Base-by-base conservation (phyloP, 805 yeast species). In the Ascoidea rubescens region DNA sequence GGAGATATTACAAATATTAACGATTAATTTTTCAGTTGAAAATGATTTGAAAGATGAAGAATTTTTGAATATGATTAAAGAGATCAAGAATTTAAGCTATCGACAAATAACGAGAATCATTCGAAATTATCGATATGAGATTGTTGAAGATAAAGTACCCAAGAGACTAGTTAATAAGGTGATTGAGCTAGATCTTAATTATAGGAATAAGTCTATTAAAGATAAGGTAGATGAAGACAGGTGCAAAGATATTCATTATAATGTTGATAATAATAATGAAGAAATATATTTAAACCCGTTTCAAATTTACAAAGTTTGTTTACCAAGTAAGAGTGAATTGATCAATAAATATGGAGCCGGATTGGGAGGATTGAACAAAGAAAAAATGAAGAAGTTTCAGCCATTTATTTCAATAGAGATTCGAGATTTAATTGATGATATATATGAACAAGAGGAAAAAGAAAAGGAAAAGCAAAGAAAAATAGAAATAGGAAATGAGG, bases 91-190 rank as follows among this genome's bases (percentile, higher is more conserved):
- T 12, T 69, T 93, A 53, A 83, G 84, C 52, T 80, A 87, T 30
- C 68, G 69, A 46, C 97, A 90, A 62, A 63, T 93, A 48, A 67
- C 82, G 55, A 82, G 84, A 59, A 77, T 81, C 0, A 75, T 84
- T 42, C 84, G 86, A 56, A 77, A 80, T 58, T 93, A 93, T 67
- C 78, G 86, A 49, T 86, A 88, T 60, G 99, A 93, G 63, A 78
- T 88, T 5, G 79, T 82, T 10, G 99, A 93, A 63, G 69, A 70
- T 16, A 82, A 81, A 56, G 69, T 90, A 48, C 75, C 84, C 6
- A 72, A 78, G 48, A 65, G 66, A n/a, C 67, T 77, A 53, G 72
- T 69, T 50, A 72, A 72, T 47, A 37, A 37, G 71, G 70, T 57
- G 61, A 6, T 47, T 53, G 44, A 37, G 14, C 53, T 57, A n/a